These are phyloP conservation scores for Sclerotinia borealis DNA, from an alignment of 2,329 filamentous ascomycete genomes.

Conservation along the genomic window DNA sequence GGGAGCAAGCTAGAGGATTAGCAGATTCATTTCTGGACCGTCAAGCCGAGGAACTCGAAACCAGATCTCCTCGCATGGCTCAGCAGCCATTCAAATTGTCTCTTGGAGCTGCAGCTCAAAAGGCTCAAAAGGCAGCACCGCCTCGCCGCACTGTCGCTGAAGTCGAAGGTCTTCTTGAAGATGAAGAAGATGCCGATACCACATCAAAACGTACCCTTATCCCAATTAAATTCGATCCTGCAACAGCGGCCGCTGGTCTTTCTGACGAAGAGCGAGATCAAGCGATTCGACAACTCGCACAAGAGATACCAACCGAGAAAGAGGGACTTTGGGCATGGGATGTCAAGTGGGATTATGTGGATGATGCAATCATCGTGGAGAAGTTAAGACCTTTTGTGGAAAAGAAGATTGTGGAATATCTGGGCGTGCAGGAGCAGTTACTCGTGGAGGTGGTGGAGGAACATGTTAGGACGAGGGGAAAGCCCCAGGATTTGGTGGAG, in stretches of 20 bases:
- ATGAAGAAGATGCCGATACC: conserved; percentile 77
- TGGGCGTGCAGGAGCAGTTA: conserved; percentile 94
- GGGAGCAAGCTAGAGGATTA: conserved; percentile 74
- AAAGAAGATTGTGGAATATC: conserved; percentile 95
- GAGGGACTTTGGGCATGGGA: conserved; percentile 87
- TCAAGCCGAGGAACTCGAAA: conserved; percentile 70
- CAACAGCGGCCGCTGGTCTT: conserved; percentile 57
- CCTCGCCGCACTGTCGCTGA: conserved; percentile 80
- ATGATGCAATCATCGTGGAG: conserved; percentile 72
- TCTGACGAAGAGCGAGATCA: conserved; percentile 82
- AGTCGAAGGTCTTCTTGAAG: conserved; percentile 88
- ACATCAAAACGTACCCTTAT: conserved; percentile 69
- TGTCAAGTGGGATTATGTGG: conserved; percentile 87
- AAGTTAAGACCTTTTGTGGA: conserved; percentile 93
- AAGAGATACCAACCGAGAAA: conserved; percentile 83
- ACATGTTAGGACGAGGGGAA: conserved; percentile 69
- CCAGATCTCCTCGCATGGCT: conserved; percentile 36
- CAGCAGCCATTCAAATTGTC: conserved; percentile 88
- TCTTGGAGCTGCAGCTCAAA: conserved; percentile 81
- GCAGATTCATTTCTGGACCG: conserved; percentile 86
- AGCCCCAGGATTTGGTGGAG: conserved; percentile 74
- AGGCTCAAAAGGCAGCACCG: conserved; percentile 49
- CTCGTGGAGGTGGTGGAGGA: conserved; percentile 89
- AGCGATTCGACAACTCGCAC: conserved; percentile 73
- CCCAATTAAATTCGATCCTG: conserved; percentile 73